Conservation (phyloP, 1,284 basidiomycete species). For the Inonotus hispidus region DNA sequence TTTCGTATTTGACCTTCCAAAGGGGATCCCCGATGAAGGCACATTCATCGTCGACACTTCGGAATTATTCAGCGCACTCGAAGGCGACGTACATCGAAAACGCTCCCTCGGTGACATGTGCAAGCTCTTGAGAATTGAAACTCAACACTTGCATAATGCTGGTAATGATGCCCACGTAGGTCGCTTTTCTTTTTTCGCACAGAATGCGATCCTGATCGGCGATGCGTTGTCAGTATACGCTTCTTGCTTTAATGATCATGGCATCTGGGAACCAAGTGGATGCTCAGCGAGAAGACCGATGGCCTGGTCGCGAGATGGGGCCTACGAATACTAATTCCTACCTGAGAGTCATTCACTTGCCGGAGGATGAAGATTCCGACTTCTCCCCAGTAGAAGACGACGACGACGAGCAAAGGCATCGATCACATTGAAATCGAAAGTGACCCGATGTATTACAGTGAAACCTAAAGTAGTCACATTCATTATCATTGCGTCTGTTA, state of each 20-base stretch:
- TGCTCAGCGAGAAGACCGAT: conserved; percentile 64
- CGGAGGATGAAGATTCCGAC: conserved; percentile 58
- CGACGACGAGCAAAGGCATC: conserved; percentile 20
- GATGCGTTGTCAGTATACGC: conserved; percentile 47
- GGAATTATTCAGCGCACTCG: conserved; percentile 63
- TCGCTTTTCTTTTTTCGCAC: conserved; percentile 16
- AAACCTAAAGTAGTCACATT: no score
- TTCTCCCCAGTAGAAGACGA: conserved; percentile 50
- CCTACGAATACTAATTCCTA: conserved; percentile 22
- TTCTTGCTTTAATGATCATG: conserved; percentile 59
- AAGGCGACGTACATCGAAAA: conserved; percentile 47
- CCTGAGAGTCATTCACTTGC: conserved; percentile 51
- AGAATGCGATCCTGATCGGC: neutral
- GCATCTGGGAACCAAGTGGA: conserved; percentile 65
- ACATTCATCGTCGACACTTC: conserved; percentile 69
- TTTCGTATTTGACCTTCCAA: conserved; percentile 51
- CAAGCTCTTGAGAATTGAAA: conserved; percentile 51
- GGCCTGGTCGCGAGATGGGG: conserved; percentile 53
- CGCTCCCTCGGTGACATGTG: conserved; percentile 55
- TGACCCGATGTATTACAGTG: no score
- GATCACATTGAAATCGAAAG: no score
- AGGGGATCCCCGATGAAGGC: conserved; percentile 43
- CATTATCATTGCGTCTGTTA: no score
- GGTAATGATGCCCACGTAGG: conserved; percentile 80
- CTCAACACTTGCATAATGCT: conserved; percentile 67